Base-by-base conservation (phyloP, 1,139 yeast species). In the Geotrichum fermentans region DNA sequence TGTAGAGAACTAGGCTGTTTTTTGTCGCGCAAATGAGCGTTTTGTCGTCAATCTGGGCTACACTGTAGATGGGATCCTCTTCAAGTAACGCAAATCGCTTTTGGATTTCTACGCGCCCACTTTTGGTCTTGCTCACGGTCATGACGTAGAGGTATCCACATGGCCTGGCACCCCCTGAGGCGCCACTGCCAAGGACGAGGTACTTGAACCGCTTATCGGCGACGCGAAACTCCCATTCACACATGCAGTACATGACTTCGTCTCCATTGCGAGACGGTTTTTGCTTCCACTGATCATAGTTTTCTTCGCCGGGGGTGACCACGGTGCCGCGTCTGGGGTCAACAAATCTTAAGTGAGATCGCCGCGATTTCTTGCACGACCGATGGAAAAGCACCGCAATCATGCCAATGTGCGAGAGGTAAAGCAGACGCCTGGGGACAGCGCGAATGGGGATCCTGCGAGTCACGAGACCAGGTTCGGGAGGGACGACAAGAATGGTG, bases 261-360 rank as follows among this genome's bases (percentile, higher is more conserved):
- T 45, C 39, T 2, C n/a, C n/a, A 5, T 14, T 4, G 6, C 37
- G 34, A 4, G 43, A 21, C 11, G 35, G 6, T 21, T 47, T 47
- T 3, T 45, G 38, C 22, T 43, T 47, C 51, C 51, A 47, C 14
- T 20, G 33, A 21, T 47, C 47, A 28, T 38, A 47, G 33, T 43
- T 36, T 20, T 43, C 51, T 16, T 44, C 37, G 7, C 16, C 16
- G 1, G 44, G 47, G 11, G 51, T 42, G 6, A 38, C 36, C 4
- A 44, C 41, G 14, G 34, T 28, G 20, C 41, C 33, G 26, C 37
- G 36, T n/a, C 30, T 26, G 8, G 39, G 29, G 24, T 47, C 47
- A 16, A 32, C 36, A 39, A 47, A 47, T 14, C 51, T 33, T 16
- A 43, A 20, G 24, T 26, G 34, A 18, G 46, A 43, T 8, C 29